Base-by-base conservation (phyloP, 129 eudicot species). In the Deinandra increscens region DNA sequence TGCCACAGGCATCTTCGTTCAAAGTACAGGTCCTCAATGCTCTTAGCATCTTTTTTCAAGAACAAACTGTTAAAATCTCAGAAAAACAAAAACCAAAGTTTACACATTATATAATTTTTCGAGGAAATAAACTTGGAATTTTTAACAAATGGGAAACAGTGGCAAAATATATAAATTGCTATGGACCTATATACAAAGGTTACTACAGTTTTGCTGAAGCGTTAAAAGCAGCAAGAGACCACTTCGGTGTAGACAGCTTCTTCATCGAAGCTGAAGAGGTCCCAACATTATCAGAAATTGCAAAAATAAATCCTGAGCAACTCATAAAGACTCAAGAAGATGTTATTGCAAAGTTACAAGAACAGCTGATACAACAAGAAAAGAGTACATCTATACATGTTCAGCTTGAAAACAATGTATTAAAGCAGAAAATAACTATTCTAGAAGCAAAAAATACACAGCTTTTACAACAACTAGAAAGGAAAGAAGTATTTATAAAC, bases 71-170 rank as follows among this genome's bases (percentile, higher is more conserved):
- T 1, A 9, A 41, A 10, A 41, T 9, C n/a, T 0, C 11, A 1
- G 15, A 56, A 26, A 9, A 3, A 26, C 63, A 56, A 23, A 9
- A 26, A 2, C 26, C 26, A 56, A 20, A 13, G 3, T 56, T 22
- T 11, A 20, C 63, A 1, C 37, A 56, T 26, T 56, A 56, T 7
- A 13, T 56, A 22, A 56, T 23, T 20, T 9, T 26, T 9, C 1
- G 37, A 6, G 63, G 38, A n/a, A 20, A 37, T 23, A 56, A 56
- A 56, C 9, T 56, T 11, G 37, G 63, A 9, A 56, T 56, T 56
- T 56, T 26, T 23, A 56, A 56, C 9, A 56, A 56, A 23, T 56
- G 63, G 63, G 63, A 56, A 56, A 56, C 38, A 56, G 38, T 56
- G 3, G 37, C 37, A 56, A 56, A 56, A 9, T 23, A 56, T 20